Evolutionary conservation across 352 stramenopile species (phyloP).

Genomic region (Phytophthora capsici): DNA sequence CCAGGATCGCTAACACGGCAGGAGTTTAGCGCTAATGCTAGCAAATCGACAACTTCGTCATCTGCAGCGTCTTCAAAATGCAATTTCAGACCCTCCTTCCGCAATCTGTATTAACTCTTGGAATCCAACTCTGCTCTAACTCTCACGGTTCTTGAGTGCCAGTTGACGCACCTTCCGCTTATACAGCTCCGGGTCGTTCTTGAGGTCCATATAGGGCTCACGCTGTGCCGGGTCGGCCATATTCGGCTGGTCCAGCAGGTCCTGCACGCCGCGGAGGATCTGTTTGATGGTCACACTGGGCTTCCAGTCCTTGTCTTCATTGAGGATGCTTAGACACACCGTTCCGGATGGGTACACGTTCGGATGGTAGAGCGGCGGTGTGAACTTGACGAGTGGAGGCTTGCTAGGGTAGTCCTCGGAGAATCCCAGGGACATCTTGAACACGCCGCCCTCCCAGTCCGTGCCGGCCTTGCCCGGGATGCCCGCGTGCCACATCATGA

Average conservation of each 20-base stretch:
- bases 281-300: conserved; percentile 98
- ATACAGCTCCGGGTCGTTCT: conserved; percentile 91
- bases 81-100: conserved; percentile 8
- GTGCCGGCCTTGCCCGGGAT: conserved; percentile 96
- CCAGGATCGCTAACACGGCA: conserved; percentile 8
- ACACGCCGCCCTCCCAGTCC: conserved; percentile 97
- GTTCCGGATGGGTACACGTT: conserved; percentile 98
- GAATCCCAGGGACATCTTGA: conserved; percentile 97
- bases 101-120: conserved; percentile 15
- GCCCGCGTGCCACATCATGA: conserved; percentile 97
- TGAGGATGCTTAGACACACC: conserved; percentile 98
- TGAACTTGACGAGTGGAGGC: conserved; percentile 98
- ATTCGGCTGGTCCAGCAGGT: conserved; percentile 88
- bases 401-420: conserved; percentile 98
- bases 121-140: conserved; percentile 33
- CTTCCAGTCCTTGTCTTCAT: conserved; percentile 99
- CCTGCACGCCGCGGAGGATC: conserved; percentile 97
- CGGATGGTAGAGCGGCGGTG: conserved; percentile 97
- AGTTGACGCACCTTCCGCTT: conserved; percentile 85
- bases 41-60: background rate
- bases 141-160: conserved; percentile 87
- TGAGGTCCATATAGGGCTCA: conserved; percentile 89
- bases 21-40: background rate
- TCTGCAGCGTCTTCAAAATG: conserved; percentile 16
- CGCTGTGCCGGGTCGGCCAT: conserved; percentile 89